Evolutionary conservation across 306 rosid species (phyloP).

Genomic region (Carpinus fangiana): DNA sequence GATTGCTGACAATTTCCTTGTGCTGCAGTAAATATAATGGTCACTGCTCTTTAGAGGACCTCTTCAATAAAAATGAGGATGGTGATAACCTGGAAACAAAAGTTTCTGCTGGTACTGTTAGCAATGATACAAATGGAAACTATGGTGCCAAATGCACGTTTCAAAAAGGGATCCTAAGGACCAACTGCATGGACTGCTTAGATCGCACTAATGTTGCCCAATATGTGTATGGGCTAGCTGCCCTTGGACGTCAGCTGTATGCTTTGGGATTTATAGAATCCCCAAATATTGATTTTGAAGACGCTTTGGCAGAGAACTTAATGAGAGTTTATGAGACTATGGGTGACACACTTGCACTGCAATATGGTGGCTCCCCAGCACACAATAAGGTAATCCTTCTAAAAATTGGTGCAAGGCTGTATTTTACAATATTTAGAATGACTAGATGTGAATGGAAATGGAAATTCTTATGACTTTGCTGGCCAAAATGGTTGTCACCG

Average conservation of each 20-base stretch:
- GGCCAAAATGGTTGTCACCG: background rate
- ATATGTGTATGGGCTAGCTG: slow-evolving; percentile 78
- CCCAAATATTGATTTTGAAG: slow-evolving; percentile 57
- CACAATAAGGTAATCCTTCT: slow-evolving; percentile 81
- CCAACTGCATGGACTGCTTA: slow-evolving; percentile 93
- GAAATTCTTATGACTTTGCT: background rate
- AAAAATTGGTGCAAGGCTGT: background rate
- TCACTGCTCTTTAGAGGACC: slow-evolving; percentile 38
- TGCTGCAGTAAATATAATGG: slow-evolving; percentile 51
- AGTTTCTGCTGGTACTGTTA: slow-evolving; percentile 24
- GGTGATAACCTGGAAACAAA: slow-evolving; percentile 43
- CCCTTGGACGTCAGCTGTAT: slow-evolving; percentile 75
- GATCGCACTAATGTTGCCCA: slow-evolving; percentile 99
- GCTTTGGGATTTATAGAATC: slow-evolving; percentile 61
- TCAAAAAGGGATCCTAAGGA: slow-evolving; percentile 87
- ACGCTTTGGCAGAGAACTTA: slow-evolving; percentile 75
- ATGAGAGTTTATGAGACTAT: slow-evolving; percentile 81
- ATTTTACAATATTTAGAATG: background rate
- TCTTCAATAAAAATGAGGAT: slow-evolving; percentile 43
- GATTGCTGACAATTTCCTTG: slow-evolving; percentile 20
- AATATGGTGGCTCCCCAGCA: slow-evolving; percentile 97
- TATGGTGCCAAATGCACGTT: slow-evolving; percentile 35
- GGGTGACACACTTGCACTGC: slow-evolving; percentile 91
- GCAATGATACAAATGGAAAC: slow-evolving; percentile 32
- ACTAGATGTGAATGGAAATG: background rate